Percentiles rank a stretch among this genome's conserved stretches.
These are phyloP conservation scores for Capsella bursapastoris DNA, from an alignment of 345 rosid genomes.

Conservation along the genomic window DNA sequence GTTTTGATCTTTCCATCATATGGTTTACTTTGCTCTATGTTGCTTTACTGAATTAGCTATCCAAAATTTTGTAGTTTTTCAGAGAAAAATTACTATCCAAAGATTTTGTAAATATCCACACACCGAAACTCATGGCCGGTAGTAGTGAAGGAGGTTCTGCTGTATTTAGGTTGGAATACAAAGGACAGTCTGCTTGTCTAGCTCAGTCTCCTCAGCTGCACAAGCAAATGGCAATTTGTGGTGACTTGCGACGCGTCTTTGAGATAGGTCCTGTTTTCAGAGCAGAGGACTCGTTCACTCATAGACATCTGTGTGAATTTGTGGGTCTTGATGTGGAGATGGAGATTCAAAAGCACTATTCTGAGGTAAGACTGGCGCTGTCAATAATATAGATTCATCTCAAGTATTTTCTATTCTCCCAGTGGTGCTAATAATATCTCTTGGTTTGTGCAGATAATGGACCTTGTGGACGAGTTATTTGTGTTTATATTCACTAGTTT, in stretches of 20 bases:
- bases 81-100: constrained; percentile 59
- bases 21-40: not conserved
- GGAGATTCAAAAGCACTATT: constrained; percentile 70
- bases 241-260: constrained; percentile 69
- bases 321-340: constrained; percentile 82
- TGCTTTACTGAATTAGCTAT: not conserved
- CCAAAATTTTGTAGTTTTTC: constrained; percentile 51
- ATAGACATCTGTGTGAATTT: constrained; percentile 77
- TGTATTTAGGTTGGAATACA: constrained; percentile 78
- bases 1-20: not conserved
- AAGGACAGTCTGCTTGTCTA: constrained; percentile 72
- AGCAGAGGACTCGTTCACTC: constrained; percentile 82
- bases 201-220: constrained; percentile 92
- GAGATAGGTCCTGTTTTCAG: constrained; percentile 86
- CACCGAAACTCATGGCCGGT: constrained; percentile 73
- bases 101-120: constrained; percentile 67
- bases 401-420: constrained; percentile 6
- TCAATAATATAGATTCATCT: not conserved
- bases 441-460: constrained; percentile 63
- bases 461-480: constrained; percentile 64
- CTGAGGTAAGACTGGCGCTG: constrained; percentile 20
- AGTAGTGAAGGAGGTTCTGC: constrained; percentile 90
- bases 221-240: constrained; percentile 78
- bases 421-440: not conserved
- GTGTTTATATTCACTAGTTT: constrained; percentile 66